Conservation (phyloP, 305 asterid species). For the Lippia alba region DNA sequence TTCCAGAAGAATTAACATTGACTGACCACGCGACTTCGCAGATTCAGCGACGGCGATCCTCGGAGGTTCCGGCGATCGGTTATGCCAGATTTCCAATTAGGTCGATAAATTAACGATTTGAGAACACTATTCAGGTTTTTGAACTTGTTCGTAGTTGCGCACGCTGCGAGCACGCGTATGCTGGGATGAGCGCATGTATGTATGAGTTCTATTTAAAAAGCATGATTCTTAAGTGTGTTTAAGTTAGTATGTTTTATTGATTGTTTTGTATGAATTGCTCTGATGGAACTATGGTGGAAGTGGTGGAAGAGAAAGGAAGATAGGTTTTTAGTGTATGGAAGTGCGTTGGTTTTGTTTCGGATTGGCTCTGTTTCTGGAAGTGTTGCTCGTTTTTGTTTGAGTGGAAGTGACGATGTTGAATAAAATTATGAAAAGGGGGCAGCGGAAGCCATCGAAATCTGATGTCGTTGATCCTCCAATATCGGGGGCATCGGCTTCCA, state of each 20-base stretch:
- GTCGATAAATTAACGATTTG: not conserved
- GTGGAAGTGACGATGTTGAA: constrained; percentile 57
- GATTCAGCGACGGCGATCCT: constrained; percentile 24
- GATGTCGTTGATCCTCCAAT: constrained; percentile 72
- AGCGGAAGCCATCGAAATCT: constrained; percentile 59
- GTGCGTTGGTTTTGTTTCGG: constrained; percentile 32
- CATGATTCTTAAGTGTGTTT: constrained; percentile 13
- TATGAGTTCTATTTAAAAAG: constrained; percentile 8
- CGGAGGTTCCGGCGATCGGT: constrained; percentile 9
- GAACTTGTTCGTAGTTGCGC: constrained; percentile 1
- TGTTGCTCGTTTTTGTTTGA: constrained; percentile 24
- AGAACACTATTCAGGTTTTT: not conserved
- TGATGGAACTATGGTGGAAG: constrained; percentile 37
- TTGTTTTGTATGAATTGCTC: constrained; percentile 25
- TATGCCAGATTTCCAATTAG: not conserved
- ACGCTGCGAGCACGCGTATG: too few species aligned
- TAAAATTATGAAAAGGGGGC: constrained; percentile 82
- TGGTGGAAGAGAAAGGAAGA: constrained; percentile 27
- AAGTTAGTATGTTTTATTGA: constrained; percentile 15
- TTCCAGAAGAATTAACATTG: constrained; percentile 15
- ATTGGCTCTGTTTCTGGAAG: constrained; percentile 15
- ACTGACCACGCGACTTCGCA: constrained; percentile 16
- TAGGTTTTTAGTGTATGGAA: not conserved
- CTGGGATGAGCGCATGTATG: not conserved
- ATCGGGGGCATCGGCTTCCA: constrained; percentile 50